Evolutionary conservation across 306 rosid species (phyloP).

Genomic region (Acacia crassicarpa): DNA sequence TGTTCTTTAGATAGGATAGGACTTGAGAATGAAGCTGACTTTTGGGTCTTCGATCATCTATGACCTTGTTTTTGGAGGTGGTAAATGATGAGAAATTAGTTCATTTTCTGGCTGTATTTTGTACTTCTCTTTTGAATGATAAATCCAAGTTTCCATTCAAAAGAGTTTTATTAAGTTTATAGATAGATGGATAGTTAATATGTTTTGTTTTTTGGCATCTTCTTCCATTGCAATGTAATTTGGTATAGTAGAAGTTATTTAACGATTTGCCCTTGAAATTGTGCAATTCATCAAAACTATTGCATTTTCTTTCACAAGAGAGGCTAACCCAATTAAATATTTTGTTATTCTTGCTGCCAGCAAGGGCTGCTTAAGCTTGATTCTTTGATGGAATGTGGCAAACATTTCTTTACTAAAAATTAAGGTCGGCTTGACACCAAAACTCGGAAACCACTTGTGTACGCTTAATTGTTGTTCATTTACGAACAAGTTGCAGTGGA

Average conservation of each 20-base stretch:
- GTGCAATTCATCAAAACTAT: background rate
- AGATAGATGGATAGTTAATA: too few relatives aligned
- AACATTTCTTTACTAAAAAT: background rate
- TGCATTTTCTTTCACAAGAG: background rate
- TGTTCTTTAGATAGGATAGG: background rate
- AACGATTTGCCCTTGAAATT: background rate
- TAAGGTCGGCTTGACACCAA: background rate
- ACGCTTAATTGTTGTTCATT: background rate
- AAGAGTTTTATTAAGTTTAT: too few relatives aligned
- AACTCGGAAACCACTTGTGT: background rate
- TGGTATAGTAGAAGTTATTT: background rate
- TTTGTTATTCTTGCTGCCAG: background rate
- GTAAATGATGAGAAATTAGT: background rate
- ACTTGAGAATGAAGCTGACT: background rate
- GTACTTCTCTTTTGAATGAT: background rate
- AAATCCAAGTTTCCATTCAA: background rate
- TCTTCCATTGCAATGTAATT: background rate
- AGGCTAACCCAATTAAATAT: background rate
- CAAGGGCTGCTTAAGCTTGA: background rate
- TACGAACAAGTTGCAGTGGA: background rate
- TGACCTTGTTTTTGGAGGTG: background rate
- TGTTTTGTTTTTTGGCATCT: background rate
- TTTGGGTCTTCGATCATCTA: background rate
- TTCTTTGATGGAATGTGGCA: background rate
- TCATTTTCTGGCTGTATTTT: background rate